These are phyloP conservation scores for Anthoceros angustus DNA, from an alignment of 225 moss, liverwort and hornwort genomes.

Conservation along the genomic window DNA sequence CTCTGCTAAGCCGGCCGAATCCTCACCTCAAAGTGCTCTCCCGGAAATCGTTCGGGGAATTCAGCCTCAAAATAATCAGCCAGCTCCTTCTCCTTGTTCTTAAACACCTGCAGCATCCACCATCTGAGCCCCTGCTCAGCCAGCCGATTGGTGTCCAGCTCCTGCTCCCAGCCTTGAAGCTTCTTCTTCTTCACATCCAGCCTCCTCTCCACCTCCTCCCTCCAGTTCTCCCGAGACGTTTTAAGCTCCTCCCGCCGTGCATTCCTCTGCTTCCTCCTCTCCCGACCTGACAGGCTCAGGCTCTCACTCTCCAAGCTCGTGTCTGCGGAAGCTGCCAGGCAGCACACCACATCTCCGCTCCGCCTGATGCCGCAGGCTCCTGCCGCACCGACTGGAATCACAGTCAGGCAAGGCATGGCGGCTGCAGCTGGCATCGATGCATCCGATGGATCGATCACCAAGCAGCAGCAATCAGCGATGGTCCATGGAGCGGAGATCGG, in stretches of 20 bases:
- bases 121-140: slow-evolving; percentile 58
- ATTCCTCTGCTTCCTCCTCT: slow-evolving; percentile 72
- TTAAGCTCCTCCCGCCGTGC: slow-evolving; percentile 58
- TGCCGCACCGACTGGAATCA: too few relatives aligned
- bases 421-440: too few relatives aligned
- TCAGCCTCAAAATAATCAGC: slow-evolving; percentile 44
- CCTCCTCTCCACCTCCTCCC: slow-evolving; percentile 64
- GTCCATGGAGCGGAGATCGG: too few relatives aligned
- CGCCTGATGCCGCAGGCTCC: not conserved
- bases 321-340: not conserved
- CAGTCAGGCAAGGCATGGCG: too few relatives aligned
- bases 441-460: too few relatives aligned
- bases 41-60: slow-evolving; percentile 53
- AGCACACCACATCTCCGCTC: not conserved
- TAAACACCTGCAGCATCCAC: slow-evolving; percentile 72
- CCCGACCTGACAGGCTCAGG: slow-evolving; percentile 11
- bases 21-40: slow-evolving; percentile 55
- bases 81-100: slow-evolving; percentile 49
- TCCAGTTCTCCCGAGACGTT: slow-evolving; percentile 55
- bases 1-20: not conserved
- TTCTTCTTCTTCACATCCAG: slow-evolving; percentile 45
- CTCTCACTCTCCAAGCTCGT: not conserved
- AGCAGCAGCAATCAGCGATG: too few relatives aligned
- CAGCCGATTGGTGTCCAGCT: slow-evolving; percentile 67
- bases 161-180: slow-evolving; percentile 50